Evolutionary conservation across 305 asterid genomes (phyloP), one percentile per base, ranked within the genome.

Genomic region (Fraxinus platypoda): DNA sequence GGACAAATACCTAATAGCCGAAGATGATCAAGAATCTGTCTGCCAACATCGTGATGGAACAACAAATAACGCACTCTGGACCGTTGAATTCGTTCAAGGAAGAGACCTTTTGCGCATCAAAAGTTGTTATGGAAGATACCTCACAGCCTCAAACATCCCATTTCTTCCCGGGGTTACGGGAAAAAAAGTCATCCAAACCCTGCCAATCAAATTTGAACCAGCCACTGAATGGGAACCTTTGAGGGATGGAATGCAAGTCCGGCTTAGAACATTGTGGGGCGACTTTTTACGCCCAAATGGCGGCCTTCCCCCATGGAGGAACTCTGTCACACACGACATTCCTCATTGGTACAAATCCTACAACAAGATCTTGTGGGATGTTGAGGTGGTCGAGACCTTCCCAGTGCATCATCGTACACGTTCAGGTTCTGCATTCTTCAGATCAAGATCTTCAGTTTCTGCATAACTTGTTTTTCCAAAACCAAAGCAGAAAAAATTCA

Each of bases 1-100:
- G n/a, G 98, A 95, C 86, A 90, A 88, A 21, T 91, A 87, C 88
- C 91, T 95, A 25, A 83, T 87, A 17, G 97, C 98, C 15, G 91
- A 83, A 38, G 97, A 88, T 30, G 97, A 95, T 75, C 81, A 84
- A 33, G 83, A 71, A 75, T 79, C 86, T 13, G 86, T 95, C 17
- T 74, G 78, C 78, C 97, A 87, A 31, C 84, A 82, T 80, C 86
- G 88, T 21, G 91, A 90, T 8, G 87, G 89, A 5, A 74, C 97
- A 0, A 37, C 86, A 1, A 37, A 73, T n/a, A 88, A 88, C 68
- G 79, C 97, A 0, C 7, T 89, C 8, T 95, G 98, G 98, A 33
- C 21, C 1, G 88, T 95, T 0, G 98, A 93, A 79, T 74, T 86
- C 6, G 85, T 84, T 0, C 85, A 79, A 1, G 94, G 88, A 3